phyloP scores from a whole-genome alignment of 768 basidiomycete genomes.

The Mycena chlorophos region DNA sequence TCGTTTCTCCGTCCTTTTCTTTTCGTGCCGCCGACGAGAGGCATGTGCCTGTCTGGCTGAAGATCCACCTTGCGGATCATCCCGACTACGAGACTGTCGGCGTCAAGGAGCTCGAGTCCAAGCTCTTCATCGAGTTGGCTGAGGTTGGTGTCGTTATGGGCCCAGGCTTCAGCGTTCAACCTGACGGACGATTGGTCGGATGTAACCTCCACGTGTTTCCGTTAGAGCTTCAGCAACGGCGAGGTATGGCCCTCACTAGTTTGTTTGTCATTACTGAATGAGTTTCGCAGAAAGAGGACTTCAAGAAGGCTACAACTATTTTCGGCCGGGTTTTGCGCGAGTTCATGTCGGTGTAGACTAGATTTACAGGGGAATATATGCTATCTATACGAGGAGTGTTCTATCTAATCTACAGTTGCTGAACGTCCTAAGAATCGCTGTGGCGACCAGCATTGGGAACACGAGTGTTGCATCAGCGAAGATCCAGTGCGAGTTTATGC shows the following conservation, averaged over 20 bases:
- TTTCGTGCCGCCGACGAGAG: slow-evolving; percentile 73
- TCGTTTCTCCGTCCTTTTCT: slow-evolving; percentile 47
- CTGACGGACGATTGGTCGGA: slow-evolving; percentile 26
- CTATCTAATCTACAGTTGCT: slow-evolving; percentile 9
- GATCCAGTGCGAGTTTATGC: slow-evolving; percentile 50
- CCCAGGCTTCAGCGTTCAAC: slow-evolving; percentile 44
- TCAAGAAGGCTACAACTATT: slow-evolving; percentile 50
- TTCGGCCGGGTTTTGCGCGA: slow-evolving; percentile 45
- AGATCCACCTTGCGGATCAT: slow-evolving; percentile 60
- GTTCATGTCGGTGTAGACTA: slow-evolving; percentile 37
- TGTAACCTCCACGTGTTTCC: slow-evolving; percentile 46
- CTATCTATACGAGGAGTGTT: slow-evolving; percentile 3
- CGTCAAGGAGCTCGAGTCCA: slow-evolving; percentile 49
- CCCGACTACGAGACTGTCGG: slow-evolving; percentile 42
- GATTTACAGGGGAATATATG: slow-evolving; percentile 1
- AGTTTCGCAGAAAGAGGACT: slow-evolving; percentile 35
- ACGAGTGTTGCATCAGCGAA: slow-evolving; percentile 97
- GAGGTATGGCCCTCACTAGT: slow-evolving; percentile 38
- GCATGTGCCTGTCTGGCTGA: slow-evolving; percentile 83
- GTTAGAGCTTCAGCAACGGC: slow-evolving; percentile 56
- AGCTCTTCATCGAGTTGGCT: slow-evolving; percentile 61
- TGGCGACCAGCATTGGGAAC: slow-evolving; percentile 93
- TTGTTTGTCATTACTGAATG: no score
- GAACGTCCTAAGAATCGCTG: slow-evolving; percentile 69
- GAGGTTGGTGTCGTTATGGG: slow-evolving; percentile 42